Evolutionary conservation across 768 basidiomycete species (phyloP), one percentile per base, ranked within the genome.

Genomic region (Chiua virens): DNA sequence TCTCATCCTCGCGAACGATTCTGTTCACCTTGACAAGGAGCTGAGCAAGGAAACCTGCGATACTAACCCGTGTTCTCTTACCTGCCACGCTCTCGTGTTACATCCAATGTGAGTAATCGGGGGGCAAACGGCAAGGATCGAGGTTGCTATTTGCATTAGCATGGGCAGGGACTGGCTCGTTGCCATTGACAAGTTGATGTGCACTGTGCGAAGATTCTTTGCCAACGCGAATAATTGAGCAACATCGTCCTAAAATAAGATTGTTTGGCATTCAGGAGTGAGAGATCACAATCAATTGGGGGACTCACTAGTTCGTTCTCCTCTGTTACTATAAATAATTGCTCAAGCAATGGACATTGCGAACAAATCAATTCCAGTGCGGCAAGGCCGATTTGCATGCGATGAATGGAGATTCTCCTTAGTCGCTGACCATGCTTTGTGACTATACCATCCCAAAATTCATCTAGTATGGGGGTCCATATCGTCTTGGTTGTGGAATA

Each of bases 71-170:
- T 18, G 34, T 18, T 21, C 43, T 73, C 61, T 63, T 51, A 87
- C 89, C 76, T 86, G 79, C 83, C 85, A 89, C 1, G 87, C 87
- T 34, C 72, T 73, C 0, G 83, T 80, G 60, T 83, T 84, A 56
- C 81, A 83, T 5, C 89, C 89, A 55, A 91, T 78, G 50, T 84
- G 81, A 20, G 65, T 64, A 36, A 90, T 68, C 4, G 79, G 60
- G 30, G 75, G 73, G 61, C 85, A 86, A 20, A 71, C 68, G 4
- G 68, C 70, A 14, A 78, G 75, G 22, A 90, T 73, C 6, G 63
- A 62, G 37, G 78, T 55, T 9, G 77, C 79, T 23, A 75, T 72
- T 13, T 64, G 55, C 60, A 60, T 62, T 54, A 69, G 42, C 32
- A 50, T 46, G 32, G 42, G 41, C 20, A 47, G 56, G 39, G 52